Base-by-base conservation (phyloP, 805 yeast species). In the Spencermartinsiella europaea region DNA sequence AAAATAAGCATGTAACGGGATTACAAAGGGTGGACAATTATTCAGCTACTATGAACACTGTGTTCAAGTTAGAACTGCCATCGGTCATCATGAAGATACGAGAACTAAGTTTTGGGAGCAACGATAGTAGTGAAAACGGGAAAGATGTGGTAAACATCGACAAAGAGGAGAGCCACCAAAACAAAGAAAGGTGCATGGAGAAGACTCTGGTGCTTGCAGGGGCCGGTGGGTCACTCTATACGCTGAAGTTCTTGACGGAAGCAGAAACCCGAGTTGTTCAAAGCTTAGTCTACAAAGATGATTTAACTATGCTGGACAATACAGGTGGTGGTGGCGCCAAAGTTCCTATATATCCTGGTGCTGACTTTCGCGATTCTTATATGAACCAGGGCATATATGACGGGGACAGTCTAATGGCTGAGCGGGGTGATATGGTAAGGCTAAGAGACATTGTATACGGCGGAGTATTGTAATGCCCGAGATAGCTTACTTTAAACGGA, bases 71-170 rank as follows among this genome's bases (percentile, higher is more conserved):
- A n/a, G 49, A 42, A 36, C 22, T 48, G 28, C 46, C 51, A 5
- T 25, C 43, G 16, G 40, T 45, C 34, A 45, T 48, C 7, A 40
- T 37, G n/a, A 21, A 31, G 16, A 42, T 42, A 12, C 45, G 45
- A n/a, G n/a, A 41, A 22, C 20, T 20, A 3, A 12, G 17, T n/a
- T n/a, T 15, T 19, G 16, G 36, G 14, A 28, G 21, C 19, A 25
- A 25, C 12, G 31, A 25, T 25, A 12, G 31, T 12, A 12, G 31
- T 12, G 10, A 25, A 7, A 25, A 25, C 31, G 31, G 31, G 12
- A n/a, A n/a, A n/a, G n/a, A n/a, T n/a, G n/a, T n/a, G n/a, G n/a
- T n/a, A n/a, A 25, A 25, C 12, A 25, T 12, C 31, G 12, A 12
- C 12, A 12, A 25, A 7, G 12, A 25, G 31, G 12, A 7, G 10